A percentile compares a stretch with the other conserved stretches of the same genome.
phyloP scores from a whole-genome alignment of 495 filamentous ascomycete species.

The Xylaria sp. region DNA sequence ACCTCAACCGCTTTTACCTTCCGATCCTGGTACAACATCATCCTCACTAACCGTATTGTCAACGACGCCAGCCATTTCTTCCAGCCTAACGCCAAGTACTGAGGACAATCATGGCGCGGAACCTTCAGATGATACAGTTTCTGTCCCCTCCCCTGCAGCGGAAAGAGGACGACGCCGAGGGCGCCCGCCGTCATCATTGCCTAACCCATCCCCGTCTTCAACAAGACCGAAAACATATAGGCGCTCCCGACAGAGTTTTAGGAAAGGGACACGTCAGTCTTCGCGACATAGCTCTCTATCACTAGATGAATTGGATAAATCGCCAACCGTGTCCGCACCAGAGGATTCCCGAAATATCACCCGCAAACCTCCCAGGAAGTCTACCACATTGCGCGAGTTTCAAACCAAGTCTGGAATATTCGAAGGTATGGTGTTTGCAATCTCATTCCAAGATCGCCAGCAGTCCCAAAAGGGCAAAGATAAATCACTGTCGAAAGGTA shows the following conservation, averaged over 20 bases:
- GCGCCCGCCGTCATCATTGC: constrained; percentile 27
- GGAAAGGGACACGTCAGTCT: constrained; percentile 24
- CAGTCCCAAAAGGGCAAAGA: constrained; percentile 61
- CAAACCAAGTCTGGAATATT: constrained; percentile 57
- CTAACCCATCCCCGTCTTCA: constrained; percentile 30
- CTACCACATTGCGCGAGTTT: constrained; percentile 33
- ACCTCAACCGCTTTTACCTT: constrained; percentile 24
- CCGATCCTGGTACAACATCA: constrained; percentile 29
- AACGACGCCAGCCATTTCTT: constrained; percentile 44
- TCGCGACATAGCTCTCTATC: constrained; percentile 44
- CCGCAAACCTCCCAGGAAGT: constrained; percentile 33
- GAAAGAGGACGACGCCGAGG: constrained; percentile 38
- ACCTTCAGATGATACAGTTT: constrained; percentile 24
- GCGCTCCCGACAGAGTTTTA: constrained; percentile 32
- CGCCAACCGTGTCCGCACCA: constrained; percentile 30
- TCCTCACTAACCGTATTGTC: constrained; percentile 46
- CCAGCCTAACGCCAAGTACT: constrained; percentile 38
- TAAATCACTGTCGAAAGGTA: constrained; percentile 57
- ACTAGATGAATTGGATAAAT: constrained; percentile 48
- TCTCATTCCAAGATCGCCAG: constrained; percentile 63
- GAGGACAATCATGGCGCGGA: constrained; percentile 27
- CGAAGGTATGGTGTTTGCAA: constrained; percentile 79
- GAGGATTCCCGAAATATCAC: constrained; percentile 21
- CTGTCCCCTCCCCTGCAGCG: constrained; percentile 42
- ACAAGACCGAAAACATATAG: constrained; percentile 37